Percentiles rank a stretch among this genome's conserved stretches.
These are phyloP conservation scores for Prunus fruticosa DNA, from an alignment of 306 rosid genomes.

Conservation along the genomic window DNA sequence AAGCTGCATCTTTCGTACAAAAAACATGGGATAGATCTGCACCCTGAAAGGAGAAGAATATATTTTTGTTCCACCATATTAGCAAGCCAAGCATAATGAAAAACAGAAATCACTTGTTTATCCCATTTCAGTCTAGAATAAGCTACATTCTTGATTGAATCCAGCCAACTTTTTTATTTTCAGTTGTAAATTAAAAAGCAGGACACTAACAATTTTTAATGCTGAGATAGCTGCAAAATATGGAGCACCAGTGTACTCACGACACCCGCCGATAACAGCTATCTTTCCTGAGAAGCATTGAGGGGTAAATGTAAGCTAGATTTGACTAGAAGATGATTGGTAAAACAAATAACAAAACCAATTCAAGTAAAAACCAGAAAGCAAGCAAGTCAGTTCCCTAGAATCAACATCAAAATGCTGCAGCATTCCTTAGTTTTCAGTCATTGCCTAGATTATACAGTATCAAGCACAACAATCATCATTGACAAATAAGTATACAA, in stretches of 20 bases:
- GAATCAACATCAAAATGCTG: not conserved
- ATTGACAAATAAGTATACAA: not conserved
- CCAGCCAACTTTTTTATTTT: not conserved
- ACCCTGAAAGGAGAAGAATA: slow-evolving; percentile 49
- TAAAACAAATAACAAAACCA: not conserved
- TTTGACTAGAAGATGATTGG: not conserved
- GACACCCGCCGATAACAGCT: slow-evolving; percentile 96
- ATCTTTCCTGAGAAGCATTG: slow-evolving; percentile 64
- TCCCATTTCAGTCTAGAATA: not conserved
- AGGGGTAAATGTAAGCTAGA: slow-evolving; percentile 16
- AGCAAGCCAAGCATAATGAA: slow-evolving; percentile 7
- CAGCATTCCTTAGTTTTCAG: not conserved
- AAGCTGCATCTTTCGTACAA: slow-evolving; percentile 90
- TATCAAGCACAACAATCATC: not conserved
- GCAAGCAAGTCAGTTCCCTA: not conserved
- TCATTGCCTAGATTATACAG: not conserved
- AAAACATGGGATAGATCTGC: slow-evolving; percentile 95
- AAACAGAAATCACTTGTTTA: not conserved
- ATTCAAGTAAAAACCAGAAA: not conserved
- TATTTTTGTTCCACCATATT: slow-evolving; percentile 6
- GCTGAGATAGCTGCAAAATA: slow-evolving; percentile 96
- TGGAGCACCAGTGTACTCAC: slow-evolving; percentile 98
- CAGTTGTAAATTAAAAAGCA: not conserved
- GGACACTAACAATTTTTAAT: slow-evolving; percentile 63
- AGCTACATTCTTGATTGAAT: slow-evolving; percentile 9